Conservation (phyloP, 163 green algal genomes). For the Scenedesmus sp. region DNA sequence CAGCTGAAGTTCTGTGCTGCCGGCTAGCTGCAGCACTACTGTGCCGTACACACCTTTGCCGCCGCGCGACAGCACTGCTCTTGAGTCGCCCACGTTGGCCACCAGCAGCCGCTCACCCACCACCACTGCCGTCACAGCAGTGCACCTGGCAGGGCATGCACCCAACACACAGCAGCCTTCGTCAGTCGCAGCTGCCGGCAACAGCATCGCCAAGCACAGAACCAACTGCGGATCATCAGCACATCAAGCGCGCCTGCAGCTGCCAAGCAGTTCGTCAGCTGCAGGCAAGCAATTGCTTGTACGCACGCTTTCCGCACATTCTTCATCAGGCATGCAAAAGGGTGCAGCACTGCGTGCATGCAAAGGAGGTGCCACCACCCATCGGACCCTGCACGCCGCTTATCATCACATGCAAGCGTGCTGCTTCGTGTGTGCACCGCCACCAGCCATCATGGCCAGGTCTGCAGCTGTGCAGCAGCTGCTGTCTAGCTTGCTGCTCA, state of each 20-base stretch:
- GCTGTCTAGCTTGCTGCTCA: conserved; percentile 19
- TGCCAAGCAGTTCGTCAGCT: too few species aligned
- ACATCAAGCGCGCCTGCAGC: not conserved
- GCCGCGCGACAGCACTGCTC: conserved; percentile 84
- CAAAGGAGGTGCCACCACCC: not conserved
- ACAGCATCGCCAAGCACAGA: not conserved
- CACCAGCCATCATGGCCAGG: not conserved
- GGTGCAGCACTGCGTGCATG: too few species aligned
- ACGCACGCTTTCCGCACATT: too few species aligned
- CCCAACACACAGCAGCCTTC: too few species aligned
- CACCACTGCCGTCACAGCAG: conserved; percentile 91
- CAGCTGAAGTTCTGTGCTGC: not conserved
- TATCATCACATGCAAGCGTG: not conserved
- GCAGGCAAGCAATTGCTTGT: too few species aligned
- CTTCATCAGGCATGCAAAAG: too few species aligned
- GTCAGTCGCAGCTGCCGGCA: not conserved
- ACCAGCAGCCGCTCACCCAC: conserved; percentile 84
- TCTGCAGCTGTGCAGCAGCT: not conserved
- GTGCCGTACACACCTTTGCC: conserved; percentile 74
- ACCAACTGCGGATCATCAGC: not conserved
- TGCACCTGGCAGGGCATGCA: conserved; percentile 70
- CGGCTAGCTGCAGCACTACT: not conserved
- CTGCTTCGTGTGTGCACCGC: not conserved
- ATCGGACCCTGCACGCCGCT: too few species aligned
- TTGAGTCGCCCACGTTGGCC: conserved; percentile 95